Base-by-base conservation (phyloP, 2,329 filamentous ascomycete species). In the Coniochaeta hoffmannii region DNA sequence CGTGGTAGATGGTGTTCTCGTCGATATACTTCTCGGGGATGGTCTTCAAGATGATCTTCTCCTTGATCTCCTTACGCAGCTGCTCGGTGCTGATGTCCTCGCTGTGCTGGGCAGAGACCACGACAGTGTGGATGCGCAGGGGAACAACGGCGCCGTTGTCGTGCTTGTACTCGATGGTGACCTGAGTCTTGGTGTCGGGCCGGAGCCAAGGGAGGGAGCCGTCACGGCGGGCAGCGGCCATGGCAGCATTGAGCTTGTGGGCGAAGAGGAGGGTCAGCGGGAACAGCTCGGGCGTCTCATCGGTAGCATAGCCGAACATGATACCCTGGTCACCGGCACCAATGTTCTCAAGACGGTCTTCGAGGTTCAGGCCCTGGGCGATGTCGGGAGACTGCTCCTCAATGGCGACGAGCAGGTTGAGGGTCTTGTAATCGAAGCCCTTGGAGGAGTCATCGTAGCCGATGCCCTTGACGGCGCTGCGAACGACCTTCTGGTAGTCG, bases 401-500 rank as follows among this genome's bases (percentile, higher is more conserved):
- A 75, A 99, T 97, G 77, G 93, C 94, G 68, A 97, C 92, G 66
- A 97, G 86, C 70, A 99, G 85, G 81, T 97, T 97, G 82, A 89
- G 93, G 66, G 94, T 99, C 88, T 97, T 97, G 90, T 97, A 96
- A 81, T 99, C 94, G 78, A 99, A 99, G 61, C 94, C 94, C 87
- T 99, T 99, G 68, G 83, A 81, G 56, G 94, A 97, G 76, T 88
- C 85, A 78, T 99, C 94, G 78, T 97, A 99, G 68, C 94, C 94
- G 71, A 99, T 99, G 72, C 96, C 93, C 85, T 96, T 93, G 85
- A 99, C 91, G 72, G 92, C 85, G 62, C 86, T 77, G 75, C 94
- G 93, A 75, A 99, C 90, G 68, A 97, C 82, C 82, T 92, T 96
- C 77, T 99, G 94, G 88, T 97, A 99, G 83, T 99, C 94, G 67